These are phyloP conservation scores for Triticum aestivum DNA, from an alignment of 176 grass and related monocot genomes.

Conservation along the genomic window DNA sequence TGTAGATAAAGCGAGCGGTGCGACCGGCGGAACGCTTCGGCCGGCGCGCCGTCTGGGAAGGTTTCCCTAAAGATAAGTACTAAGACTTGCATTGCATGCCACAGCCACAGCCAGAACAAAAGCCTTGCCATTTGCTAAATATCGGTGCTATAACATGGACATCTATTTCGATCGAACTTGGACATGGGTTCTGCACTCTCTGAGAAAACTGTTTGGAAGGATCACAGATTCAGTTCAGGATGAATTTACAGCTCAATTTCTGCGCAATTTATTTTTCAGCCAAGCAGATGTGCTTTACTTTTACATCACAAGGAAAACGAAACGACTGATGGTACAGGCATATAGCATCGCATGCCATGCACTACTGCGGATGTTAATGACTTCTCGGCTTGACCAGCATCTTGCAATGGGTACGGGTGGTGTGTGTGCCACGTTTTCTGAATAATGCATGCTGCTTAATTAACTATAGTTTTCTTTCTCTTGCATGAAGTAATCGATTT, in stretches of 20 bases:
- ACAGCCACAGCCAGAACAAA: neutral
- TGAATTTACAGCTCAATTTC: neutral
- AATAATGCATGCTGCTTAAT: constrained; percentile 16
- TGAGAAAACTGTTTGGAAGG: neutral
- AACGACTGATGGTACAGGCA: neutral
- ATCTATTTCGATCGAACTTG: neutral
- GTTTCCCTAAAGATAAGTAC: too few relatives aligned
- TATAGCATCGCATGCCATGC: neutral
- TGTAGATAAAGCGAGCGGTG: too few relatives aligned
- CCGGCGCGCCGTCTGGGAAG: too few relatives aligned
- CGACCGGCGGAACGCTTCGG: too few relatives aligned
- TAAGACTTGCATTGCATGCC: too few relatives aligned
- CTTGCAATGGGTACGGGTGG: neutral
- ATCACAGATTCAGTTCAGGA: neutral
- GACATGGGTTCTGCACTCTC: too few relatives aligned
- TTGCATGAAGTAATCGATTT: constrained; percentile 41
- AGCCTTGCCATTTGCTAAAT: neutral
- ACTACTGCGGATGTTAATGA: neutral
- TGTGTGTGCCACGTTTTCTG: constrained; percentile 22
- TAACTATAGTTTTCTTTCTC: neutral
- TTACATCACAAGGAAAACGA: neutral
- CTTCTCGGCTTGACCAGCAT: neutral
- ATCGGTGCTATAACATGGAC: neutral
- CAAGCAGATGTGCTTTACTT: neutral
- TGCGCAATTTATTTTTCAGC: neutral